Evolutionary conservation across 805 yeast genomes (phyloP), one percentile per base, ranked within the genome.

Genomic region (Kuraishia piskuri): DNA sequence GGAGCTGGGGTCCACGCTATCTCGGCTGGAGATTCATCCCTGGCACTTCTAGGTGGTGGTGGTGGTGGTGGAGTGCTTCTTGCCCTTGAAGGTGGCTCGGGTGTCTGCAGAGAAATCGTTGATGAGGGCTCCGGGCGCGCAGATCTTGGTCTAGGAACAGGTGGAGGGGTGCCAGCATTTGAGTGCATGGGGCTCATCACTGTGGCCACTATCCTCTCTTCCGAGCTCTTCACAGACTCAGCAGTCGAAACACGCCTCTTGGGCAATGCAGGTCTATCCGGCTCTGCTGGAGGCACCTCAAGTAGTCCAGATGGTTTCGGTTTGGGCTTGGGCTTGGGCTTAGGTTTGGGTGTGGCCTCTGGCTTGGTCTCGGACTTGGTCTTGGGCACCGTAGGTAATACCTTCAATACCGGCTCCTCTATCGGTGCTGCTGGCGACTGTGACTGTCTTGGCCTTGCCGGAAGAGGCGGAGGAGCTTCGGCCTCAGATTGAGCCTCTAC

Each of bases 1-100:
- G 62, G 60, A 0, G 80, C 78, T 7, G 61, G 60, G 37, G 54
- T 58, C 70, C 70, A 64, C 14, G 17, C 17, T 31, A 12, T 31
- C 17, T 31, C 17, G 4, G 17, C 40, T 31, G 40, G 40, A 8
- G 40, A 31, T 3, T 31, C 40, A 31, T 31, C 17, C 40, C 40
- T 31, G 9, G 56, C 20, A 3, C 53, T 25, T 2, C 48, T 52
- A 2, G 57, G 56, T 7, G 65, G 67, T 9, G 65, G 55, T 1
- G 60, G 61, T 2, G 59, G 60, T 5, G 73, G 62, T 12, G 65
- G 61, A 22, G 59, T 31, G 17, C 40, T 31, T 31, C 40, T 31
- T 31, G 40, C 40, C 40, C 40, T 5, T 14, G 40, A 31, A 8
- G 40, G 40, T 12, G 40, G 40, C 17, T 31, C 40, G 40, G 40